Evolutionary conservation across 2,329 filamentous ascomycete genomes (phyloP), one percentile per base, ranked within the genome.

Genomic region (Talaromyces verruculosus): DNA sequence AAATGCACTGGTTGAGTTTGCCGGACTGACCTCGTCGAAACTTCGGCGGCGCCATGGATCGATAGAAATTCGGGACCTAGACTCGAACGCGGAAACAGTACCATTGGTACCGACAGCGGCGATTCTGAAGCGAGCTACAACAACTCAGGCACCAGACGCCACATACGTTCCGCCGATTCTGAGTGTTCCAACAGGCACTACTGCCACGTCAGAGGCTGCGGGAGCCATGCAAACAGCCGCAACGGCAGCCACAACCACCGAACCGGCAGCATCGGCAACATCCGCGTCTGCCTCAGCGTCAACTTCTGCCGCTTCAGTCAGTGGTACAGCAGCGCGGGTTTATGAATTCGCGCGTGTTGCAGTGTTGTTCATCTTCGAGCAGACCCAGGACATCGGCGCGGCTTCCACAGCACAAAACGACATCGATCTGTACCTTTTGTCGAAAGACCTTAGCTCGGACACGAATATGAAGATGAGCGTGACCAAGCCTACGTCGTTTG

Each of bases 1-100:
- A 76, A 98, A 98, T 72, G 89, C 92, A 0, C 84, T 99, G 3
- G 89, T 98, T 17, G 92, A 91, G 0, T 96, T 97, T 76, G 86
- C 91, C 70, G 89, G 89, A 67, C 75, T 73, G 49, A 73, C 70
- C 69, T 30, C 57, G 22, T 73, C 72, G 45, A 73, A 70, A 61
- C 73, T 45, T 60, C 57, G 75, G 33, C 75, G 75, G 67, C 70
- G 33, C 33, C 71, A 19, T 45, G 49, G 25, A 45, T 28, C 49
- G 28, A 55, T 58, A 10, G 37, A 59, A n/a, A 28, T 17, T 22
- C 22, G 28, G 13, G 61, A 41, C 17, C 10, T 45, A 13, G 63
- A 43, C 15, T n/a, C 17, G 39, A 41, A 41, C 11, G 37, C 3
- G 15, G 37, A 37, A n/a, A 5, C n/a, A 25, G 43, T 43, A 49